Conservation (phyloP, 2,329 filamentous ascomycete genomes). For the Nannizziopsis barbatae region DNA sequence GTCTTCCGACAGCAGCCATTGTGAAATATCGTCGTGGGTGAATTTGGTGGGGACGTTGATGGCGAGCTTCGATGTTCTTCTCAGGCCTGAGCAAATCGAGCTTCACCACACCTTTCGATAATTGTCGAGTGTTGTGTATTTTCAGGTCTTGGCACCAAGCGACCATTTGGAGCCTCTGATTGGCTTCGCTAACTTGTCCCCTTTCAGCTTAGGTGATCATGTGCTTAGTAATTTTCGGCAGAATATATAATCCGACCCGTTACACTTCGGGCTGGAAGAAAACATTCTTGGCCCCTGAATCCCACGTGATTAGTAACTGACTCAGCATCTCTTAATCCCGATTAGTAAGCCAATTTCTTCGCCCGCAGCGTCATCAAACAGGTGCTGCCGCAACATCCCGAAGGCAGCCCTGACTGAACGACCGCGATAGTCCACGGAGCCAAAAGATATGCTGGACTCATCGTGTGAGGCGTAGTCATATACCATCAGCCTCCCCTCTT, state of each 20-base stretch:
- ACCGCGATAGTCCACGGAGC: too few relatives aligned
- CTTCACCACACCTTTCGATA: constrained; percentile 1
- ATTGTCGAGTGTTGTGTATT: constrained; percentile 9
- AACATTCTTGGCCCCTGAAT: too few relatives aligned
- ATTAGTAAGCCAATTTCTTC: too few relatives aligned
- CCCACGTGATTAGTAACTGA: too few relatives aligned
- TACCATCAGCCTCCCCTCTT: neutral
- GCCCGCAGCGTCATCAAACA: too few relatives aligned
- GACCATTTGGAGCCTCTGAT: constrained; percentile 3
- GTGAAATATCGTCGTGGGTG: constrained; percentile 14
- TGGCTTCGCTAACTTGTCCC: constrained; percentile 31
- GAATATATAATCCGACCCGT: too few relatives aligned
- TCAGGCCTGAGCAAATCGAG: neutral
- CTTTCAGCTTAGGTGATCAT: constrained; percentile 23
- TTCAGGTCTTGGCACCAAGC: constrained; percentile 12
- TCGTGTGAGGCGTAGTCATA: constrained; percentile 1
- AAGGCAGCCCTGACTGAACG: too few relatives aligned
- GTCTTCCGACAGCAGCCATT: constrained; percentile 41
- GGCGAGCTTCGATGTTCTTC: constrained; percentile 10
- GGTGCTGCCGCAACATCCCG: too few relatives aligned
- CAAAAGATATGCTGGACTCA: neutral
- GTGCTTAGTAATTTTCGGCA: neutral
- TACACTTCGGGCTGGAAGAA: too few relatives aligned
- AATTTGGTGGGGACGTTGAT: constrained; percentile 5
- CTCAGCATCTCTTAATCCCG: too few relatives aligned